Base-by-base conservation (phyloP, 352 stramenopile genomes). In the Saprolegnia diclina region DNA sequence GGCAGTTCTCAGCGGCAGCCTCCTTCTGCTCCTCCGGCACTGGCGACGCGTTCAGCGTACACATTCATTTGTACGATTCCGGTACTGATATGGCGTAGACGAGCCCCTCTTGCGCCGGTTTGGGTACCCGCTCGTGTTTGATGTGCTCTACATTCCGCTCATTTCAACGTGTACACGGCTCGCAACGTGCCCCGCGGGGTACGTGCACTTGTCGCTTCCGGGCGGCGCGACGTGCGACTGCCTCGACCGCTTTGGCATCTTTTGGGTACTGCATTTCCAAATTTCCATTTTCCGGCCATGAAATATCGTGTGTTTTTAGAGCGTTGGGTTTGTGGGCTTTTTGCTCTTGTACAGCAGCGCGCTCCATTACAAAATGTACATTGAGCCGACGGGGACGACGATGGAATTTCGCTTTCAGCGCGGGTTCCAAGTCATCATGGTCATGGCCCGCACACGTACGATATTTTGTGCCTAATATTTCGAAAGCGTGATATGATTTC, bases 351-450 rank as follows among this genome's bases (percentile, higher is more conserved):
- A 69, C 45, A 22, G 32, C 19, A 62, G 63, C 63, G 48, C 63
- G 21, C 35, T 69, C 42, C 50, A 69, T 22, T 69, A 69, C 63
- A 69, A 69, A 22, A 69, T 69, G 63, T 52, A 69, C 63, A 69
- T 69, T 61, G 63, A 69, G 21, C 63, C 63, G 1, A 35, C 40
- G 26, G 53, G 45, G 4, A 69, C 63, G 26, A 69, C 63, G 48
- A 69, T 69, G 63, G 63, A 69, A 5, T 69, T 69, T 61, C 63
- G 63, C n/a, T 69, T 69, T 38, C 45, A 69, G 44, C 45, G 29
- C 0, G 50, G 63, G 32, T 69, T 63, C 21, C 63, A 69, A 48
- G 50, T 69, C 48, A 63, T 62, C 19, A 69, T 69, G 63, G 63
- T 52, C 53, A 69, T 69, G 63, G 63, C 63, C n/a, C 63, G 63